phyloP scores from a whole-genome alignment of 495 filamentous ascomycete species.

The Hyaloscypha bicolor region DNA sequence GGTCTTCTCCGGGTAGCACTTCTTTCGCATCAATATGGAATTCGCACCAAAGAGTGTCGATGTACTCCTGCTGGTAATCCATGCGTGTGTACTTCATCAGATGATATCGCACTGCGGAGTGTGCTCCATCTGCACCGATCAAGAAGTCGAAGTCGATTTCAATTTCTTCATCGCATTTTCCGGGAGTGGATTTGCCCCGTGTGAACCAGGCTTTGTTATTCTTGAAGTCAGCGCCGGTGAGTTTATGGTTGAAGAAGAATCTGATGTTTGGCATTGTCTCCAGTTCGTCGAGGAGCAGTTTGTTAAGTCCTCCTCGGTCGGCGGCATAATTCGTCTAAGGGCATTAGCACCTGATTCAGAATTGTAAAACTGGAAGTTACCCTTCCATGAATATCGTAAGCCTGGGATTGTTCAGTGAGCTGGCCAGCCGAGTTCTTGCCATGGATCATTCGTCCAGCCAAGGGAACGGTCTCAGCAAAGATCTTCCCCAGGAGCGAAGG shows the following conservation, averaged over 20 bases:
- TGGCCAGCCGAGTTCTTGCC: constrained; percentile 62
- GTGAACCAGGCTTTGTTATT: constrained; percentile 88
- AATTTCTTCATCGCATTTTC: constrained; percentile 41
- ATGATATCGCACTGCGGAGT: constrained; percentile 85
- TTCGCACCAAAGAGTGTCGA: constrained; percentile 97
- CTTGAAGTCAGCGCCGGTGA: constrained; percentile 83
- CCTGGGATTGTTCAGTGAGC: constrained; percentile 76
- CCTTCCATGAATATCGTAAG: constrained; percentile 87
- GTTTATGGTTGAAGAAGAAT: constrained; percentile 88
- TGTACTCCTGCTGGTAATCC: constrained; percentile 92
- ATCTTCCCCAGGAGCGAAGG: constrained; percentile 71
- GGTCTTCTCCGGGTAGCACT: constrained; percentile 34
- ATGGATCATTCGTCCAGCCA: constrained; percentile 98
- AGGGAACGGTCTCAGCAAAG: constrained; percentile 78
- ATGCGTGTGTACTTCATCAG: constrained; percentile 92
- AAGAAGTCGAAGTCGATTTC: constrained; percentile 86
- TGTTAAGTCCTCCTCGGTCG: constrained; percentile 84
- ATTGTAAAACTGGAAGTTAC: constrained; percentile 46
- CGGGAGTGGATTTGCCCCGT: constrained; percentile 21
- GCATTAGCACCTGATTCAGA: constrained; percentile 1
- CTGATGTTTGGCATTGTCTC: constrained; percentile 83
- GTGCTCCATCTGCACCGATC: constrained; percentile 95
- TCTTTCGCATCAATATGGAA: constrained; percentile 71
- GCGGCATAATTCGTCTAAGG: constrained; percentile 50
- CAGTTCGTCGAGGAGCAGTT: constrained; percentile 80